These are phyloP conservation scores for Phytophthora nicotianae DNA, from an alignment of 352 stramenopile species.

Conservation along the genomic window DNA sequence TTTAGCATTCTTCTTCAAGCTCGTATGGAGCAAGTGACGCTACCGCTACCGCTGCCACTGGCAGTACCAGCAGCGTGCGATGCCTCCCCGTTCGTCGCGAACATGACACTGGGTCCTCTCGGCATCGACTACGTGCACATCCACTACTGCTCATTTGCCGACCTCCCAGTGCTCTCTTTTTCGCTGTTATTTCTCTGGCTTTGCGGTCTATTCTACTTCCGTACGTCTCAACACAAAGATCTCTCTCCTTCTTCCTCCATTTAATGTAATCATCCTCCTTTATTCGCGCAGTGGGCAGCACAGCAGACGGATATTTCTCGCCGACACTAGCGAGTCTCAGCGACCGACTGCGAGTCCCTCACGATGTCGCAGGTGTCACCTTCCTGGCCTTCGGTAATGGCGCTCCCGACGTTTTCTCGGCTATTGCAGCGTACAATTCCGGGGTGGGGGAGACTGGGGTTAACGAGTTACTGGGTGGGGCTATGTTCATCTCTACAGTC, in stretches of 20 bases:
- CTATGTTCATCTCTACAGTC: slow-evolving; percentile 96
- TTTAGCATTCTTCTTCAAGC: slow-evolving; percentile 5
- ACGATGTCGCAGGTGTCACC: slow-evolving; percentile 96
- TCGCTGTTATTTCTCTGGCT: slow-evolving; percentile 70
- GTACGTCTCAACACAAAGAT: slow-evolving; percentile 35
- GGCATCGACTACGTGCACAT: slow-evolving; percentile 82
- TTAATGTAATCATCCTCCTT: slow-evolving; percentile 18
- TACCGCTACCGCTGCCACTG: too few relatives aligned
- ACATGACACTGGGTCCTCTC: slow-evolving; percentile 74
- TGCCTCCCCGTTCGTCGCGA: slow-evolving; percentile 47
- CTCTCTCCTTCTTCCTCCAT: neutral
- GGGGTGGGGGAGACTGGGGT: slow-evolving; percentile 80
- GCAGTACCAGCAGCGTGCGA: slow-evolving; percentile 31
- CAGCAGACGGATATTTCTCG: slow-evolving; percentile 98
- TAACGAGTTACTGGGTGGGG: slow-evolving; percentile 90
- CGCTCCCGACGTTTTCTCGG: slow-evolving; percentile 96
- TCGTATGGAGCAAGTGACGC: neutral
- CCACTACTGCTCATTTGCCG: slow-evolving; percentile 72
- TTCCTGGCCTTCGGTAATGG: slow-evolving; percentile 98
- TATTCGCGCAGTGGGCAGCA: slow-evolving; percentile 90
- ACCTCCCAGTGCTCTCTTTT: slow-evolving; percentile 54
- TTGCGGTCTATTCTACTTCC: slow-evolving; percentile 79
- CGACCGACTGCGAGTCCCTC: slow-evolving; percentile 81
- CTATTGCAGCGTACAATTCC: slow-evolving; percentile 86
- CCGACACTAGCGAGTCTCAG: slow-evolving; percentile 96